These are phyloP conservation scores for Termitomyces sp. DNA, from an alignment of 768 basidiomycete genomes.

Conservation along the genomic window DNA sequence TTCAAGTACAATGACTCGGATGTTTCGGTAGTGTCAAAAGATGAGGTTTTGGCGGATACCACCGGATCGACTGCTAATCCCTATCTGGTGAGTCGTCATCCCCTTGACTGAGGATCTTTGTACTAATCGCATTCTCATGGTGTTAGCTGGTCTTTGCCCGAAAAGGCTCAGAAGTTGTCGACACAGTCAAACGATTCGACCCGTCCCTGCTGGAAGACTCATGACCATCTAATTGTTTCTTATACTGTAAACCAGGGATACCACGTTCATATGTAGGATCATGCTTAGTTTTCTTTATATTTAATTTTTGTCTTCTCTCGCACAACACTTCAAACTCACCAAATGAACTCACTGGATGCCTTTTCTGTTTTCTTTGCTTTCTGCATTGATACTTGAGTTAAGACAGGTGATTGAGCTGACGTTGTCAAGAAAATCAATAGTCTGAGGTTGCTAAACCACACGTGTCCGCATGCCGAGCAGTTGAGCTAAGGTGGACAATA, in stretches of 20 bases:
- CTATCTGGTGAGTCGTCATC: constrained; percentile 59
- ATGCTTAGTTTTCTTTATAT: constrained; percentile 3
- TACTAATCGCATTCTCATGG: neutral
- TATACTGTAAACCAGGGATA: constrained; percentile 6
- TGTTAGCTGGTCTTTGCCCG: constrained; percentile 77
- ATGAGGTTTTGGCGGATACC: constrained; percentile 85
- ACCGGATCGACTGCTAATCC: constrained; percentile 91
- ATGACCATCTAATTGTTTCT: constrained; percentile 2
- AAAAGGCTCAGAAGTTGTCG: constrained; percentile 74
- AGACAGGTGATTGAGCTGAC: too few species aligned
- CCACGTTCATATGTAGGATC: constrained; percentile 12
- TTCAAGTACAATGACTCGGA: constrained; percentile 96
- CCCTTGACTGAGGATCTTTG: neutral
- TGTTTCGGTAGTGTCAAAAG: constrained; percentile 71
- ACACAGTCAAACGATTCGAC: constrained; percentile 73
- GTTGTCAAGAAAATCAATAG: too few species aligned
- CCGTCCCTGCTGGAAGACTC: constrained; percentile 23
- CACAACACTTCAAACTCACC: neutral
- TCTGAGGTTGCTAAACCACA: too few species aligned
- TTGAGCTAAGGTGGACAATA: too few species aligned
- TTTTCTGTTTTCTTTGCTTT: too few species aligned
- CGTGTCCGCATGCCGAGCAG: too few species aligned
- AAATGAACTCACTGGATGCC: neutral
- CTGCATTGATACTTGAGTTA: too few species aligned
- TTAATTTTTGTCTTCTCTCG: neutral